These are phyloP conservation scores for Phytopythium cucurbitacearum DNA, from an alignment of 352 stramenopile genomes.

Conservation along the genomic window DNA sequence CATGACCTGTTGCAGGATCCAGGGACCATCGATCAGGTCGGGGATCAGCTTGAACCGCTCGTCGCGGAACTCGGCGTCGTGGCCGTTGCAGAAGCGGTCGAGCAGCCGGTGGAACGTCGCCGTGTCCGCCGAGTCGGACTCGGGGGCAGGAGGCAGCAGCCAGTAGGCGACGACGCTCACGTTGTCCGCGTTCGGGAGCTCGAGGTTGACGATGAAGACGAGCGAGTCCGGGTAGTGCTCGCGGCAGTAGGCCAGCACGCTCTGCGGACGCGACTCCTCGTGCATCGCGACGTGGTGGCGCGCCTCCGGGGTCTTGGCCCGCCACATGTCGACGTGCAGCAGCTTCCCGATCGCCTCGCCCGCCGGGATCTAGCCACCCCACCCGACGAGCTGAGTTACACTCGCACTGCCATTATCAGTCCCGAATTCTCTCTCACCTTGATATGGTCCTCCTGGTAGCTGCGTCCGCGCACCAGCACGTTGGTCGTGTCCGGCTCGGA, in stretches of 20 bases:
- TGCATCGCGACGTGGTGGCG: slow-evolving; percentile 54
- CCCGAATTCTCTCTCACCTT: slow-evolving; percentile 21
- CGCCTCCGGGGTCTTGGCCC: slow-evolving; percentile 27
- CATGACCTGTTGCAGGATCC: slow-evolving; percentile 77
- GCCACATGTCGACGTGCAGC: slow-evolving; percentile 68
- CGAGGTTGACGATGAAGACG: slow-evolving; percentile 85
- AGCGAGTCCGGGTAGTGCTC: slow-evolving; percentile 49
- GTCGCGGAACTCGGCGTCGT: slow-evolving; percentile 52
- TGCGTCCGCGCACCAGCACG: slow-evolving; percentile 49
- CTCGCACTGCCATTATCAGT: slow-evolving; percentile 3
- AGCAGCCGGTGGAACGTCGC: slow-evolving; percentile 58
- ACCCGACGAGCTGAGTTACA: background rate
- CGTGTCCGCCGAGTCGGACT: slow-evolving; percentile 7
- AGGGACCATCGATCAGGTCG: slow-evolving; percentile 78
- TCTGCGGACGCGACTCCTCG: slow-evolving; percentile 35
- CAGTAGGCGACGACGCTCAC: slow-evolving; percentile 78
- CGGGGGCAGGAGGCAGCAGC: slow-evolving; percentile 32
- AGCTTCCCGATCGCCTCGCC: slow-evolving; percentile 42
- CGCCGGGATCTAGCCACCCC: slow-evolving; percentile 12
- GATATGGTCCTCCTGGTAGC: slow-evolving; percentile 50
- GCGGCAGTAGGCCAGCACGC: slow-evolving; percentile 43
- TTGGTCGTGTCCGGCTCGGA: slow-evolving; percentile 39
- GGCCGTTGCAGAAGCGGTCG: slow-evolving; percentile 42
- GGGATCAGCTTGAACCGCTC: slow-evolving; percentile 88
- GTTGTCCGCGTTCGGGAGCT: slow-evolving; percentile 69